phyloP scores from a whole-genome alignment of 495 filamentous ascomycete genomes.

The Annulohypoxylon stygium region DNA sequence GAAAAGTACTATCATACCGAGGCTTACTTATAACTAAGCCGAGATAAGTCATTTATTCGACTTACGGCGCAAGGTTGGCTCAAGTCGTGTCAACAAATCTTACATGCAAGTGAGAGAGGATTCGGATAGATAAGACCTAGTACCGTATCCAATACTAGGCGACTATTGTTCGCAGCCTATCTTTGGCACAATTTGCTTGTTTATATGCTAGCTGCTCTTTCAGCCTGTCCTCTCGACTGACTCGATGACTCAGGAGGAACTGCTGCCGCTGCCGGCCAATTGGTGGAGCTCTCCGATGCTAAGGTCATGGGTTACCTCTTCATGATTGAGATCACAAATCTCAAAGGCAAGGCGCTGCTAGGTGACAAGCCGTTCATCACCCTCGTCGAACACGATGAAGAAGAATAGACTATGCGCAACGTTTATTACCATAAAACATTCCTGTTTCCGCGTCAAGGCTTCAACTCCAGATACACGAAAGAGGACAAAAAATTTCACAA shows the following conservation, averaged over 20 bases:
- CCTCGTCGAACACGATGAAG: constrained; percentile 69
- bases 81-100: constrained; percentile 17
- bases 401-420: constrained; percentile 42
- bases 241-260: constrained; percentile 77
- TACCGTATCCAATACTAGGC: constrained; percentile 1
- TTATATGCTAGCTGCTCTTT: constrained; percentile 22
- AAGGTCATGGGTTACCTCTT: constrained; percentile 89
- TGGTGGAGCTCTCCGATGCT: constrained; percentile 89
- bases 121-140: background rate
- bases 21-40: constrained; percentile 9
- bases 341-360: constrained; percentile 92
- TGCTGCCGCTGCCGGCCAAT: constrained; percentile 84
- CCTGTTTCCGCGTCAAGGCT: constrained; percentile 29
- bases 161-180: constrained; percentile 20
- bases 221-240: constrained; percentile 34
- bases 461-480: constrained; percentile 36
- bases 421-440: constrained; percentile 10
- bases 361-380: constrained; percentile 83
- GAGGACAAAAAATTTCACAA: constrained; percentile 33
- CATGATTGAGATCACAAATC: constrained; percentile 94
- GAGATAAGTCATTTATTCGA: constrained; percentile 12
- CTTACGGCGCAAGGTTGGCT: constrained; percentile 12
- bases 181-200: constrained; percentile 17
- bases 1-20: constrained; percentile 11
- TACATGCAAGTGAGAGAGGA: constrained; percentile 8